phyloP scores from a whole-genome alignment of 768 basidiomycete species.

The Russula vinacea region DNA sequence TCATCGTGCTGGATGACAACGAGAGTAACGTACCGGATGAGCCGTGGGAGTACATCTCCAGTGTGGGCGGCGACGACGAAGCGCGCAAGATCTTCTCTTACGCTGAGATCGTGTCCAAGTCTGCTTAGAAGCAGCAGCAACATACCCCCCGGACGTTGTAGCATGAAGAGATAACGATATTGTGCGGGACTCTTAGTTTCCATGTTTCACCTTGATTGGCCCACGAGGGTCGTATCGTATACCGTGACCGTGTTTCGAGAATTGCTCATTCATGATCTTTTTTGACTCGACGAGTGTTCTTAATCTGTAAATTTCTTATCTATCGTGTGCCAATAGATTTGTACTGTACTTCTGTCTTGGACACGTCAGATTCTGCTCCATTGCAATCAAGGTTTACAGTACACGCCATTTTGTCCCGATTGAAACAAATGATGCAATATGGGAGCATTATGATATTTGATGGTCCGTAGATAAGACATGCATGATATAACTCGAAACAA shows the following conservation, averaged over 20 bases:
- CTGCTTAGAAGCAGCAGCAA: conserved; percentile 26
- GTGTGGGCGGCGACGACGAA: conserved; percentile 41
- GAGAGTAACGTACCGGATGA: conserved; percentile 48
- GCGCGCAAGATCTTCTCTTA: conserved; percentile 40
- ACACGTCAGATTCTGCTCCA: background rate
- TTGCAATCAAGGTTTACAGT: conserved; percentile 9
- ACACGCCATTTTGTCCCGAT: background rate
- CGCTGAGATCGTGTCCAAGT: conserved; percentile 38
- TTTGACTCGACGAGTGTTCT: conserved; percentile 5
- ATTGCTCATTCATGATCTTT: conserved; percentile 3
- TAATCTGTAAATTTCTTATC: conserved; percentile 14
- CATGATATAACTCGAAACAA: background rate
- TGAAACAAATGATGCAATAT: background rate
- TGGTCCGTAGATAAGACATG: conserved; percentile 18
- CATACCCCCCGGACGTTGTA: conserved; percentile 7
- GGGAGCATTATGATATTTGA: conserved; percentile 10
- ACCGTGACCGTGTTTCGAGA: conserved; percentile 18
- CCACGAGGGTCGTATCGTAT: conserved; percentile 11
- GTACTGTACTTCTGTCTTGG: conserved; percentile 5
- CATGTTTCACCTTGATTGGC: conserved; percentile 10
- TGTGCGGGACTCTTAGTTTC: background rate
- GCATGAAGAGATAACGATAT: background rate
- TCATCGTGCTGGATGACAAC: conserved; percentile 57
- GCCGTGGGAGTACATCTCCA: conserved; percentile 56
- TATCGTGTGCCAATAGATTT: conserved; percentile 16